A percentile compares a stretch with the other conserved stretches of the same genome.
Conservation (phyloP, 2,329 filamentous ascomycete genomes). For the Colletotrichum falcatum region DNA sequence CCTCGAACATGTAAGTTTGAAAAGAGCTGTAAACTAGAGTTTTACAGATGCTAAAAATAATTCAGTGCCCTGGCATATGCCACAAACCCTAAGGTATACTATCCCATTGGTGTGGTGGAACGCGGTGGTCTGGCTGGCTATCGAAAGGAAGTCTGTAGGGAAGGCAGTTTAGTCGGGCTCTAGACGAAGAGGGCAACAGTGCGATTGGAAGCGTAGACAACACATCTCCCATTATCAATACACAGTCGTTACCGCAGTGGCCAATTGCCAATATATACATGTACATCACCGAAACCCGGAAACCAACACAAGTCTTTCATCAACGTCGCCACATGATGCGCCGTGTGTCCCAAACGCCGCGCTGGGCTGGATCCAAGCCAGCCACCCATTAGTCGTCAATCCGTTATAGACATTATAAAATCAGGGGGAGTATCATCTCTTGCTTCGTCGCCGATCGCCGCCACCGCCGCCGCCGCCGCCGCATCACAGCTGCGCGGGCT, state of each 20-base stretch:
- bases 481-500: conserved; percentile 22
- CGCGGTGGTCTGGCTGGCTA: too few species aligned
- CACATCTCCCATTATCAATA: too few species aligned
- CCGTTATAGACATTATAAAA: conserved; percentile 32
- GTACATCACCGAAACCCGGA: neutral
- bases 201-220: too few species aligned
- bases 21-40: too few species aligned
- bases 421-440: neutral
- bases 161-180: too few species aligned
- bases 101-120: too few species aligned
- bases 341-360: conserved; percentile 13
- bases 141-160: too few species aligned
- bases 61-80: too few species aligned
- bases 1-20: too few species aligned
- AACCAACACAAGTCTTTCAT: neutral
- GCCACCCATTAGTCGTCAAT: conserved; percentile 18
- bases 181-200: too few species aligned
- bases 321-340: neutral
- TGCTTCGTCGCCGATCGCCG: neutral
- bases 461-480: neutral
- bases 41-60: too few species aligned
- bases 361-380: conserved; percentile 6
- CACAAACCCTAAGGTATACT: too few species aligned
- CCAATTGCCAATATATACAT: neutral
- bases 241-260: neutral